phyloP scores from a whole-genome alignment of 2,329 filamentous ascomycete species.

The Lachnellula hyalina region DNA sequence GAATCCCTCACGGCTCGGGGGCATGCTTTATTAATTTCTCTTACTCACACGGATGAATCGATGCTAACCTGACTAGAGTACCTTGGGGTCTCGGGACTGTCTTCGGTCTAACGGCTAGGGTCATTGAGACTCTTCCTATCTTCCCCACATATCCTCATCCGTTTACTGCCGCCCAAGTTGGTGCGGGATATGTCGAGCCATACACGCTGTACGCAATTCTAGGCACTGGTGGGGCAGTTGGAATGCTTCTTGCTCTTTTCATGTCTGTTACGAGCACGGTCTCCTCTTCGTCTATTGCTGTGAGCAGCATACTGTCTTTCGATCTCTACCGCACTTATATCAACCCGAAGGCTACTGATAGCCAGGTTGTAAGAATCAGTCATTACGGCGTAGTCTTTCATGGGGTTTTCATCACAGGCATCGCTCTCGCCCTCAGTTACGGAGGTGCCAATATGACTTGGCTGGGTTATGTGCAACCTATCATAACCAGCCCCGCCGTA shows the following conservation, averaged over 20 bases:
- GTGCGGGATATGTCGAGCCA: slow-evolving; percentile 26
- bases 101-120: slow-evolving; percentile 41
- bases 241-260: slow-evolving; percentile 44
- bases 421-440: slow-evolving; percentile 43
- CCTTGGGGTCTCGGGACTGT: slow-evolving; percentile 37
- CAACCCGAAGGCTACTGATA: slow-evolving; percentile 40
- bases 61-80: no score
- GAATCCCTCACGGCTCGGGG: not conserved
- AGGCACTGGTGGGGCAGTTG: slow-evolving; percentile 25
- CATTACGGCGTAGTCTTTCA: slow-evolving; percentile 44
- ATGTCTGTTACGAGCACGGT: slow-evolving; percentile 48
- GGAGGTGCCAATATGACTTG: slow-evolving; percentile 45
- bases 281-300: slow-evolving; percentile 46
- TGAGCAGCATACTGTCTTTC: slow-evolving; percentile 44
- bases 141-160: slow-evolving; percentile 35
- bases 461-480: slow-evolving; percentile 10
- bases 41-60: no score
- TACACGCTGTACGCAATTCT: slow-evolving; percentile 28
- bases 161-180: slow-evolving; percentile 23
- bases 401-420: slow-evolving; percentile 42
- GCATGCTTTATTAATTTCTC: not conserved
- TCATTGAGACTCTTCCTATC: slow-evolving; percentile 37
- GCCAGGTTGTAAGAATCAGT: slow-evolving; percentile 38
- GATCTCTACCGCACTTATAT: slow-evolving; percentile 48
- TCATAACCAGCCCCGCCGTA: slow-evolving; percentile 23